phyloP scores from a whole-genome alignment of 192 early-diverging fungal species.

The Kickxella alabastrina region DNA sequence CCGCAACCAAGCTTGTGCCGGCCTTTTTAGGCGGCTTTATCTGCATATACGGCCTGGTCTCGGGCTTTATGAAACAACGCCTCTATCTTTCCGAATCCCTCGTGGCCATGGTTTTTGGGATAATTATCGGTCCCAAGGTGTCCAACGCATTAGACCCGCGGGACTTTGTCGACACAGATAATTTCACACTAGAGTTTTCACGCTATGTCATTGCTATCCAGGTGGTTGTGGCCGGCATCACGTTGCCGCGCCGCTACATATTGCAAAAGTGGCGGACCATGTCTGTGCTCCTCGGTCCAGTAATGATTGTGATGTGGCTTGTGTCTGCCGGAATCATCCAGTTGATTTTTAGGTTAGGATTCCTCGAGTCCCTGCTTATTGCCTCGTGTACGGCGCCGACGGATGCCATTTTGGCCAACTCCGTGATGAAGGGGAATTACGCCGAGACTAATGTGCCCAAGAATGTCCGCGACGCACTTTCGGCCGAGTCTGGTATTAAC shows the following conservation, averaged over 20 bases:
- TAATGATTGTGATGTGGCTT: constrained; percentile 82
- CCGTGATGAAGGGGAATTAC: constrained; percentile 90
- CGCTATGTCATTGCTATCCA: constrained; percentile 80
- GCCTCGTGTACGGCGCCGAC: constrained; percentile 87
- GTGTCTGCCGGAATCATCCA: constrained; percentile 60
- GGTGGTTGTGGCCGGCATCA: constrained; percentile 82
- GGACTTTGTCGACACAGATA: constrained; percentile 44
- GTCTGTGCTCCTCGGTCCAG: constrained; percentile 70
- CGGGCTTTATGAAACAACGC: constrained; percentile 66
- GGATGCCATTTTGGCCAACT: constrained; percentile 92
- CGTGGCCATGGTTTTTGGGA: constrained; percentile 83
- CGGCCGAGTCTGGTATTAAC: constrained; percentile 83
- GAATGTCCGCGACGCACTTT: constrained; percentile 72
- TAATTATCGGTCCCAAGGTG: constrained; percentile 75
- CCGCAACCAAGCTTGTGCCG: constrained; percentile 45
- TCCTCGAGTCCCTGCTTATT: constrained; percentile 65
- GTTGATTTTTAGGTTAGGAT: constrained; percentile 49
- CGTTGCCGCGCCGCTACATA: constrained; percentile 74
- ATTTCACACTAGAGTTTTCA: constrained; percentile 70
- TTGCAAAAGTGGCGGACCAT: constrained; percentile 70
- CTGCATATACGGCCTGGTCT: constrained; percentile 66
- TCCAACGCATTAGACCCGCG: constrained; percentile 68
- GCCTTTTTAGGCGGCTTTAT: constrained; percentile 76
- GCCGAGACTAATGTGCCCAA: constrained; percentile 87
- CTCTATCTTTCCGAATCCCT: constrained; percentile 71